Evolutionary conservation across 2,329 filamentous ascomycete species (phyloP).

Genomic region (Pochonia chlamydosporia): DNA sequence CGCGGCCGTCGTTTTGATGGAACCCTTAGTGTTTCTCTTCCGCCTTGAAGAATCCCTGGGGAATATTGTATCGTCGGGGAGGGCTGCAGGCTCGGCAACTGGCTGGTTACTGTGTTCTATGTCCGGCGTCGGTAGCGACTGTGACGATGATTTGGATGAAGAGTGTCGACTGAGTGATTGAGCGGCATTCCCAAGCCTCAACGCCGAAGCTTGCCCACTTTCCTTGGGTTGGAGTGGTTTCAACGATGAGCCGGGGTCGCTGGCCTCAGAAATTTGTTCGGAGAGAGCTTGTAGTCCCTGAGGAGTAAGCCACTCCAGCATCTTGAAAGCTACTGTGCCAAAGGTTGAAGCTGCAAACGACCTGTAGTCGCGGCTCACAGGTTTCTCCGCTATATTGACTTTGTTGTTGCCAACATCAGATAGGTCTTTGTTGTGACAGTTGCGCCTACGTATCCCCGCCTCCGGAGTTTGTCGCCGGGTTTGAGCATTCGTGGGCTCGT

Average conservation of each 20-base stretch:
- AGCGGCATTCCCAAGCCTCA: background rate
- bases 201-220: no score
- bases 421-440: background rate
- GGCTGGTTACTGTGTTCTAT: slow-evolving; percentile 1
- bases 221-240: background rate
- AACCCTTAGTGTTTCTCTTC: slow-evolving; percentile 14
- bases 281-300: slow-evolving; percentile 46
- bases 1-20: slow-evolving; percentile 13
- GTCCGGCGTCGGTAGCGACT: background rate
- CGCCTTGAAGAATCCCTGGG: slow-evolving; percentile 8
- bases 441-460: background rate
- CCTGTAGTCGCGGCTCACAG: slow-evolving; percentile 48
- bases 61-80: slow-evolving; percentile 6
- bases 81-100: background rate
- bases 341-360: slow-evolving; percentile 60
- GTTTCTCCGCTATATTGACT: slow-evolving; percentile 39
- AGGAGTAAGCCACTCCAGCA: slow-evolving; percentile 65
- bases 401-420: slow-evolving; percentile 5
- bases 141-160: slow-evolving; percentile 3
- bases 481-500: background rate
- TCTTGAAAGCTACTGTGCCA: slow-evolving; percentile 60
- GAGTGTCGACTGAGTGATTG: background rate
- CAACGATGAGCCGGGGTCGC: slow-evolving; percentile 7
- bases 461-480: background rate
- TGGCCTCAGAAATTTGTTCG: slow-evolving; percentile 22